Conservation (phyloP, 345 rosid species). For the Syzygium grande region DNA sequence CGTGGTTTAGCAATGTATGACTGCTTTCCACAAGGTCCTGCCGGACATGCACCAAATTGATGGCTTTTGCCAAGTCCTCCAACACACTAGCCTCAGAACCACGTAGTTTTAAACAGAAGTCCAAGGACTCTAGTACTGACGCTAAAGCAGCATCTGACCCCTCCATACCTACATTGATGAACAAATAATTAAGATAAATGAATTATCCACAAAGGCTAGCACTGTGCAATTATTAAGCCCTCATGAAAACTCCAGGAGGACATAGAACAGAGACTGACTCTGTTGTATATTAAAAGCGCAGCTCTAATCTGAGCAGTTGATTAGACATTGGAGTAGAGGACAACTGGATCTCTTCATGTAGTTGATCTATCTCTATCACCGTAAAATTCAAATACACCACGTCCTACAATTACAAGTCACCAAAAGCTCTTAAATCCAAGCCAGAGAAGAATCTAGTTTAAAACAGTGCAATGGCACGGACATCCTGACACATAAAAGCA, state of each 20-base stretch:
- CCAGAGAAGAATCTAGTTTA: neutral
- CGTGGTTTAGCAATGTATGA: slow-evolving; percentile 63
- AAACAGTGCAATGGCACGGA: neutral
- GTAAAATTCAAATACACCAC: neutral
- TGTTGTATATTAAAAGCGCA: neutral
- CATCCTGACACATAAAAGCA: neutral
- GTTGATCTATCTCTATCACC: neutral
- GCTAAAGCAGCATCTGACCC: slow-evolving; percentile 92
- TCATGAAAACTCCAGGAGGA: neutral
- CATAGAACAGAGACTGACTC: neutral
- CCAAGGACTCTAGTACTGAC: slow-evolving; percentile 78
- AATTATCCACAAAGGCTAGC: neutral
- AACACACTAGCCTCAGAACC: slow-evolving; percentile 91
- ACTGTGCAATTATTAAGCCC: neutral
- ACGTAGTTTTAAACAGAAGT: slow-evolving; percentile 79
- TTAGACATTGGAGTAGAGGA: neutral
- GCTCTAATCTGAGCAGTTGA: neutral
- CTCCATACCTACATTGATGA: slow-evolving; percentile 52
- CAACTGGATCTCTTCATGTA: neutral
- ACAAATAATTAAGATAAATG: neutral
- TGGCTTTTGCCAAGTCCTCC: slow-evolving; percentile 87
- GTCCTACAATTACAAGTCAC: neutral
- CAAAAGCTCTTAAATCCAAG: neutral
- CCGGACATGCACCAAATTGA: slow-evolving; percentile 70
- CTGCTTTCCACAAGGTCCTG: slow-evolving; percentile 91